Conservation (phyloP, 1,284 basidiomycete genomes). For the Puccinia coronata region DNA sequence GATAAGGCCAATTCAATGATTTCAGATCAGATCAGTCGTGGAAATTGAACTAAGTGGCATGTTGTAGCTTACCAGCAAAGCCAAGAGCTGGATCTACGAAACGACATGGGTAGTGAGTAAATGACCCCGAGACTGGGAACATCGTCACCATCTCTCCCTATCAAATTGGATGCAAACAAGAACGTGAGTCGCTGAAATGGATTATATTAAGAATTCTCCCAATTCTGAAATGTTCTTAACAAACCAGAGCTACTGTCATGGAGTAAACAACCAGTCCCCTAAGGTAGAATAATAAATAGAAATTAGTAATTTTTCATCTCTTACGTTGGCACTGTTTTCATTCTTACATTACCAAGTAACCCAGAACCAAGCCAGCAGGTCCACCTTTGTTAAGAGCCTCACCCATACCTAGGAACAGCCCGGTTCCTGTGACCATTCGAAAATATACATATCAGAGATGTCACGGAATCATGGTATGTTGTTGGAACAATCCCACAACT, state of each 20-base stretch:
- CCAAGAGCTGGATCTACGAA: constrained; percentile 49
- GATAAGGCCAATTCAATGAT: background rate
- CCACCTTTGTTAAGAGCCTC: constrained; percentile 61
- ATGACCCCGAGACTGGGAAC: constrained; percentile 50
- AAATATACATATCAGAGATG: background rate
- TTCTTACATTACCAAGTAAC: constrained; percentile 57
- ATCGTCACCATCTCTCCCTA: constrained; percentile 51
- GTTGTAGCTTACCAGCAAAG: constrained; percentile 40
- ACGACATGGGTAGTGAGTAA: constrained; percentile 48
- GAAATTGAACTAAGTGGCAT: background rate
- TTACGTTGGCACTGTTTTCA: background rate
- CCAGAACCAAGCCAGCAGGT: constrained; percentile 60
- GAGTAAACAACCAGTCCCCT: constrained; percentile 47
- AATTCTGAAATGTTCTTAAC: background rate
- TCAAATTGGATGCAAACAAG: constrained; percentile 5
- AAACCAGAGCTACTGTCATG: constrained; percentile 47
- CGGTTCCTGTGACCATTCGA: constrained; percentile 55
- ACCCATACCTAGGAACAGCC: constrained; percentile 73
- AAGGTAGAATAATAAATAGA: background rate
- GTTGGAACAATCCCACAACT: background rate
- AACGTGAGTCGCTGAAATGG: background rate
- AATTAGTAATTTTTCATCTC: background rate
- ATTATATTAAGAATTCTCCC: background rate
- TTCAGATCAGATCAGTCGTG: constrained; percentile 6
- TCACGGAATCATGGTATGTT: background rate